phyloP scores from a whole-genome alignment of 176 grass and related monocot species.

The Aechmea fasciata region DNA sequence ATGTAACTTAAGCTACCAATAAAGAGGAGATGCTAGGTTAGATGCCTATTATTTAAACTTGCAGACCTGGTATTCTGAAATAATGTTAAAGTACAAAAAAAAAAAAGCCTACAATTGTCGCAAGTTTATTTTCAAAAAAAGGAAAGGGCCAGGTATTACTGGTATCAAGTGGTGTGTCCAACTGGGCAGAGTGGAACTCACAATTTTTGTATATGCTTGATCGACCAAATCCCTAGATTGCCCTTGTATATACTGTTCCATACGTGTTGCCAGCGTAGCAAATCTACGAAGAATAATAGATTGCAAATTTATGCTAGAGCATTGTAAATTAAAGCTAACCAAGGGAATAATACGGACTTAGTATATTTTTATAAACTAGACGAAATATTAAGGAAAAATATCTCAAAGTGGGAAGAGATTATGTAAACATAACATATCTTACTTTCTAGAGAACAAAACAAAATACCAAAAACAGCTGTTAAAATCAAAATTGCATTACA shows the following conservation, averaged over 20 bases:
- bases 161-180: background rate
- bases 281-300: slow-evolving; percentile 46
- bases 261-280: slow-evolving; percentile 66
- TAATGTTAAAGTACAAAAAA: too few species aligned
- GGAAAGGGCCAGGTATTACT: background rate
- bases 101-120: too few species aligned
- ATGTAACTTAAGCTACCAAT: background rate
- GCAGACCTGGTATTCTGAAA: too few species aligned
- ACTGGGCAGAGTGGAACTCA: slow-evolving; percentile 20
- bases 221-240: slow-evolving; percentile 84
- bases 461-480: too few species aligned
- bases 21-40: background rate
- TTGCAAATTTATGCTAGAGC: background rate
- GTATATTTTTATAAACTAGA: too few species aligned
- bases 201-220: slow-evolving; percentile 86
- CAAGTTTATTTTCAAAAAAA: background rate
- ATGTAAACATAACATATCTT: too few species aligned
- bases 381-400: too few species aligned
- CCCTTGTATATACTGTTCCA: slow-evolving; percentile 85
- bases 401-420: too few species aligned
- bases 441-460: too few species aligned
- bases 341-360: too few species aligned
- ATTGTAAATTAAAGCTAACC: background rate
- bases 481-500: too few species aligned
- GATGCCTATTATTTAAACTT: too few species aligned